Evolutionary conservation across 202 grass and related monocot species (phyloP), one percentile per base, ranked within the genome.

Genomic region (Elaeis oleifera): DNA sequence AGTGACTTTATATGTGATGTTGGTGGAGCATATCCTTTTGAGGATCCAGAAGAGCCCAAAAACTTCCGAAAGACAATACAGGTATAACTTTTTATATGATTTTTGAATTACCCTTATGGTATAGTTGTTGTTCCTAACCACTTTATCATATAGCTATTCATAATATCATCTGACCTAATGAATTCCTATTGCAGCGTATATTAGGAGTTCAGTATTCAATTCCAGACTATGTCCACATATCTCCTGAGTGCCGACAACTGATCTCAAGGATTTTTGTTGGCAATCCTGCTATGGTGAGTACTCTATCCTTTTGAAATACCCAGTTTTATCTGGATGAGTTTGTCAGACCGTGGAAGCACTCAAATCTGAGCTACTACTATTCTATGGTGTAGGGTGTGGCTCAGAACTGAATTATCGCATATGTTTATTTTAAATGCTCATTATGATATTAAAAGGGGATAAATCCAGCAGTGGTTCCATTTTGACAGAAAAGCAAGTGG

Each of bases 31-130:
- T 90, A 90, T 85, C 86, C 86, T 79, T 90, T 90, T 68, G 78
- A 90, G 69, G 86, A 87, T 72, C 79, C 79, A 0, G 63, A 73
- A 25, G 72, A 82, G n/a, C 84, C 75, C 6, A 87, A 73, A 27
- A 90, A 90, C 60, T 90, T 90, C 25, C 78, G 78, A 18, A 85
- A 90, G 69, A 85, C 86, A 70, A 90, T 85, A 71, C 86, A 90
- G 75, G 86, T 85, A 73, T 24, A 39, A 28, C 4, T 39, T 39
- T 39, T 13, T 13, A 14, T 44, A 14, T 44, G 8, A 44, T 44
- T 3, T 44, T 44, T 9, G 13, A 44, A 44, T 44, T 39, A 39
- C 36, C 11, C 36, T 44, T 44, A 4, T 44, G 36, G 36, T 44
- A 44, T 13, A 14, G 36, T 44, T 44, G 8, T 13, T 3, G 36